These are phyloP conservation scores for Clavispora carvajalis DNA, from an alignment of 805 yeast genomes.

Conservation along the genomic window DNA sequence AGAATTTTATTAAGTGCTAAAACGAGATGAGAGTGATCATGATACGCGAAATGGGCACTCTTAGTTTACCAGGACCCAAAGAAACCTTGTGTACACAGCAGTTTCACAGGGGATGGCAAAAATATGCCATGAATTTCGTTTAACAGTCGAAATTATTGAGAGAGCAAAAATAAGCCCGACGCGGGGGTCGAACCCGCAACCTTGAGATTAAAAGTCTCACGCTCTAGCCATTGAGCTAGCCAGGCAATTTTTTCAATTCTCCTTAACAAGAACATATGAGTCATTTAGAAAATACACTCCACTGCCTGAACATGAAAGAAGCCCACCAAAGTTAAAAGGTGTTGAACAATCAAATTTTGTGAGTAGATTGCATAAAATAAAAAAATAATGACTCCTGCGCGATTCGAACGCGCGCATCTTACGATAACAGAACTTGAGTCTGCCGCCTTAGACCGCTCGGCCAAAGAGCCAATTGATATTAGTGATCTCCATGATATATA, in stretches of 20 bases:
- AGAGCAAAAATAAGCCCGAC: conserved; percentile 13
- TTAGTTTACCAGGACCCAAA: too few species aligned
- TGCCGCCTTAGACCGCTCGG: conserved; percentile 9
- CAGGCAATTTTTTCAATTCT: conserved; percentile 15
- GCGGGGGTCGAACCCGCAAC: conserved; percentile 24
- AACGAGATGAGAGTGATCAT: too few species aligned
- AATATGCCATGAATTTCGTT: too few species aligned
- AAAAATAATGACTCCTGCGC: conserved; percentile 9
- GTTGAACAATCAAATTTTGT: too few species aligned
- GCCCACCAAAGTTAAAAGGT: too few species aligned
- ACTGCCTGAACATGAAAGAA: too few species aligned
- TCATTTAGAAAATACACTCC: too few species aligned
- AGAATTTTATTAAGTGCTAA: too few species aligned
- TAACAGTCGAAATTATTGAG: too few species aligned
- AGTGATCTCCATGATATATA: too few species aligned
- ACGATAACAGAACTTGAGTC: conserved; percentile 7
- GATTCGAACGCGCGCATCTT: conserved; percentile 12
- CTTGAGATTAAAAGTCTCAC: conserved; percentile 25
- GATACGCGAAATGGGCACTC: neutral
- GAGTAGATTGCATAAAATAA: neutral
- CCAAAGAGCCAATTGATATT: conserved; percentile 7
- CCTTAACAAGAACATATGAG: neutral
- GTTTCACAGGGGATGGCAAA: neutral
- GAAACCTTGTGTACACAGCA: too few species aligned
- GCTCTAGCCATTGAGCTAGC: conserved; percentile 30